These are phyloP conservation scores for Xylariaceae sp. DNA, from an alignment of 2,329 filamentous ascomycete genomes.

Conservation along the genomic window DNA sequence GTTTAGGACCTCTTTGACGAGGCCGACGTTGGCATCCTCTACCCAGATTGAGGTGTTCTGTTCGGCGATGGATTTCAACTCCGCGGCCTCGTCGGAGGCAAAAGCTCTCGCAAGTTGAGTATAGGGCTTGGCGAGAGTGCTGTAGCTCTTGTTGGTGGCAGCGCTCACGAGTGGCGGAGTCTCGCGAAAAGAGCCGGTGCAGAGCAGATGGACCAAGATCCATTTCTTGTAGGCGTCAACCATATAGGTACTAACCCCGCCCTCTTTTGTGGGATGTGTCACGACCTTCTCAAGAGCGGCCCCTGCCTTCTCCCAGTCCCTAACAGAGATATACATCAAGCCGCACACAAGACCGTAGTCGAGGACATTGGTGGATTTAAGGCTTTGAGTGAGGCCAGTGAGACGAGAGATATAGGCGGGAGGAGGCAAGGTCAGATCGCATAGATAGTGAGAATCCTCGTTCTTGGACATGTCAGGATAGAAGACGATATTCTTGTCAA, in stretches of 20 bases:
- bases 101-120: conserved; percentile 67
- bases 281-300: conserved; percentile 62
- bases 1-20: conserved; percentile 65
- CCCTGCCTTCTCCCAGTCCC: conserved; percentile 60
- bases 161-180: conserved; percentile 55
- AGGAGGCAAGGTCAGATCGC: conserved; percentile 44
- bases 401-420: conserved; percentile 56
- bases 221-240: conserved; percentile 90
- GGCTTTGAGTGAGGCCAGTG: conserved; percentile 52
- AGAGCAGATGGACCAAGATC: conserved; percentile 71
- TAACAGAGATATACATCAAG: conserved; percentile 59
- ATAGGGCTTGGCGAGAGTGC: conserved; percentile 64
- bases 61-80: conserved; percentile 62
- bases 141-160: conserved; percentile 41
- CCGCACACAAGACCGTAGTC: conserved; percentile 65
- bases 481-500: conserved; percentile 64
- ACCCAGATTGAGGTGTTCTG: conserved; percentile 56
- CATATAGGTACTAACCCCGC: conserved; percentile 71
- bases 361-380: conserved; percentile 53
- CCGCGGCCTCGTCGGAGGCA: conserved; percentile 47
- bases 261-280: conserved; percentile 60
- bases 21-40: conserved; percentile 67
- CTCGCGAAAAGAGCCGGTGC: conserved; percentile 55
- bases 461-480: conserved; percentile 49
- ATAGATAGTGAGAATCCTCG: conserved; percentile 39